A percentile compares a stretch with the other conserved stretches of the same genome.
Conservation (phyloP, 1,139 yeast species). For the Blastobotrys apis region DNA sequence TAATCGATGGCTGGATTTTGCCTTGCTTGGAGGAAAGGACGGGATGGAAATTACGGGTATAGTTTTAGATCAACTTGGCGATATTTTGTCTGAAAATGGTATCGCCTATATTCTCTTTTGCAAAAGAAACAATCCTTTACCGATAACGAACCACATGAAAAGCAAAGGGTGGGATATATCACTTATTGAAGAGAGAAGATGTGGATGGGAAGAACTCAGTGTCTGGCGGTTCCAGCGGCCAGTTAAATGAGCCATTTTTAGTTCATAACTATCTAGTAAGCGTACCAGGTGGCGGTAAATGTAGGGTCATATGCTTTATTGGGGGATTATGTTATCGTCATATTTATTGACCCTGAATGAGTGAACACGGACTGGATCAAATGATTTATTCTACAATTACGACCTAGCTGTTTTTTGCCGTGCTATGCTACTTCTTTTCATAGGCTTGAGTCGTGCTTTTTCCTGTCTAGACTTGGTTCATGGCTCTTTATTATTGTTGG, state of each 20-base stretch:
- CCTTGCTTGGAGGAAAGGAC: conserved; percentile 79
- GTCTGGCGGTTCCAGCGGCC: conserved; percentile 40
- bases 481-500: too few relatives aligned
- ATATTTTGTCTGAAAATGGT: conserved; percentile 51
- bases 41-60: conserved; percentile 83
- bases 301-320: too few relatives aligned
- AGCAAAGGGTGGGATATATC: conserved; percentile 52
- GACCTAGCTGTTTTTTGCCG: not conserved
- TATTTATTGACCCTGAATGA: too few relatives aligned
- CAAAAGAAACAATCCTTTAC: conserved; percentile 75
- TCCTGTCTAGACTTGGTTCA: too few relatives aligned
- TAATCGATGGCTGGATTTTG: conserved; percentile 74
- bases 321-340: too few relatives aligned
- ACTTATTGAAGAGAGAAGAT: conserved; percentile 58
- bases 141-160: conserved; percentile 49
- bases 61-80: conserved; percentile 50
- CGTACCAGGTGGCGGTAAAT: too few relatives aligned
- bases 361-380: too few relatives aligned
- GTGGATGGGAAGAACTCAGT: conserved; percentile 95
- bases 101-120: conserved; percentile 82
- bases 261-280: not conserved
- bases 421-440: not conserved
- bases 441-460: too few relatives aligned
- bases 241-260: not conserved
- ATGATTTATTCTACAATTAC: not conserved